These are phyloP conservation scores for Flaveria floridana DNA, from an alignment of 140 eudicot species.

Conservation along the genomic window DNA sequence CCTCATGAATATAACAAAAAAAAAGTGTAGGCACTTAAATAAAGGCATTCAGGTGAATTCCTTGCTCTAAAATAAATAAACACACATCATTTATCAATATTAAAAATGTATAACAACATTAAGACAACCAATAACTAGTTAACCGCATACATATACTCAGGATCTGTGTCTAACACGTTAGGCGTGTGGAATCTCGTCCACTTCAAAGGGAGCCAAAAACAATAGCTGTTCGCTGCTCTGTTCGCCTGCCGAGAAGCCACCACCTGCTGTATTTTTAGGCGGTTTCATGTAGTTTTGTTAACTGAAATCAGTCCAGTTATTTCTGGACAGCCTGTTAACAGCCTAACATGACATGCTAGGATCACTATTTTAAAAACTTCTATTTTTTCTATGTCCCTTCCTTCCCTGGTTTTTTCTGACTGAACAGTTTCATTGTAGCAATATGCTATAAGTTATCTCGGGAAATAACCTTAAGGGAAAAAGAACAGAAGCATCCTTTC, in stretches of 20 bases:
- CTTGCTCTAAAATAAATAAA: neutral
- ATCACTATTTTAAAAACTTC: neutral
- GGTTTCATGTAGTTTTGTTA: too few relatives aligned
- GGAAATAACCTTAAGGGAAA: neutral
- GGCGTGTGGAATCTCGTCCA: too few relatives aligned
- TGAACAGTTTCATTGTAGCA: neutral
- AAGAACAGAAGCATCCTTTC: neutral
- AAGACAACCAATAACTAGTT: neutral
- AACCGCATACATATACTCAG: neutral
- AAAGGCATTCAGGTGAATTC: neutral
- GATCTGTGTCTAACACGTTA: neutral
- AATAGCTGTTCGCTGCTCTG: too few relatives aligned
- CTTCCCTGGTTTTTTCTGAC: neutral
- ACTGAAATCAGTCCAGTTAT: too few relatives aligned
- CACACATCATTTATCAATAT: neutral
- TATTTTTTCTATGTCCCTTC: neutral
- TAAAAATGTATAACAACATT: neutral
- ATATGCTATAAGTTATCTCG: neutral
- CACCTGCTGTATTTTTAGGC: too few relatives aligned
- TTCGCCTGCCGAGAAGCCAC: too few relatives aligned
- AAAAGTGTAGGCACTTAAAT: neutral
- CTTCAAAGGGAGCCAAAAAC: too few relatives aligned
- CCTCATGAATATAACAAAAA: neutral
- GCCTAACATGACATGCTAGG: neutral
- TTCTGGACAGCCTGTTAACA: too few relatives aligned